Conservation (phyloP, 2,329 filamentous ascomycete species). For the Fusarium praegraminearum region DNA sequence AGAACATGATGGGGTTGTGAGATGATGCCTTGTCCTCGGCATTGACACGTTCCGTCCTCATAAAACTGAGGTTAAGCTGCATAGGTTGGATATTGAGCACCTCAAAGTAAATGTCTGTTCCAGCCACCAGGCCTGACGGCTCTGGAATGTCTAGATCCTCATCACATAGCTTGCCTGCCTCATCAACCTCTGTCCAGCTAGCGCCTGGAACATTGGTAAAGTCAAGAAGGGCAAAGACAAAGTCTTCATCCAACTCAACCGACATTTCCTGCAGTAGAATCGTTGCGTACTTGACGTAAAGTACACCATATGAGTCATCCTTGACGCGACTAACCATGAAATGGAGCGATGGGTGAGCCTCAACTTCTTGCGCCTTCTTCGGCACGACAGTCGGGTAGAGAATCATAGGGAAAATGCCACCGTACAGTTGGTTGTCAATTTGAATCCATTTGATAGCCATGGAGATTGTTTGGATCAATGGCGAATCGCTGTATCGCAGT, state of each 20-base stretch:
- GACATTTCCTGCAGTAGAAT: constrained; percentile 97
- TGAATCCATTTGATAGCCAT: constrained; percentile 98
- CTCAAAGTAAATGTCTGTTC: constrained; percentile 98
- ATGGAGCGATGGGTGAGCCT: constrained; percentile 94
- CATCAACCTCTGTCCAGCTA: constrained; percentile 75
- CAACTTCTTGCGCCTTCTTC: constrained; percentile 95
- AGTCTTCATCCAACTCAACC: constrained; percentile 96
- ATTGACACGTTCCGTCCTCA: constrained; percentile 95
- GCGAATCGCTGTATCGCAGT: constrained; percentile 92
- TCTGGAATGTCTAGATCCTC: constrained; percentile 92
- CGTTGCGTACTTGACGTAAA: constrained; percentile 99
- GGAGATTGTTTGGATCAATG: constrained; percentile 90
- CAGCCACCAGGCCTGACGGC: constrained; percentile 83
- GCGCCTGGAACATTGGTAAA: constrained; percentile 94
- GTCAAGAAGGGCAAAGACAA: constrained; percentile 94
- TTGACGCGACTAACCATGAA: constrained; percentile 93
- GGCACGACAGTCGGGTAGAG: constrained; percentile 97
- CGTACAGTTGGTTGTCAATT: constrained; percentile 98
- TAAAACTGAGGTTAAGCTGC: constrained; percentile 97
- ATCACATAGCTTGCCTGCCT: constrained; percentile 88
- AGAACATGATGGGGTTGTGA: constrained; percentile 96
- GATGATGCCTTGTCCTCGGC: constrained; percentile 93
- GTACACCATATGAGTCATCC: constrained; percentile 96
- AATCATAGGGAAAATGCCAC: constrained; percentile 97
- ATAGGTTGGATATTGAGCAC: constrained; percentile 96